Evolutionary conservation across 2,329 filamentous ascomycete species (phyloP).

Genomic region (Amylocarpus encephaloides): DNA sequence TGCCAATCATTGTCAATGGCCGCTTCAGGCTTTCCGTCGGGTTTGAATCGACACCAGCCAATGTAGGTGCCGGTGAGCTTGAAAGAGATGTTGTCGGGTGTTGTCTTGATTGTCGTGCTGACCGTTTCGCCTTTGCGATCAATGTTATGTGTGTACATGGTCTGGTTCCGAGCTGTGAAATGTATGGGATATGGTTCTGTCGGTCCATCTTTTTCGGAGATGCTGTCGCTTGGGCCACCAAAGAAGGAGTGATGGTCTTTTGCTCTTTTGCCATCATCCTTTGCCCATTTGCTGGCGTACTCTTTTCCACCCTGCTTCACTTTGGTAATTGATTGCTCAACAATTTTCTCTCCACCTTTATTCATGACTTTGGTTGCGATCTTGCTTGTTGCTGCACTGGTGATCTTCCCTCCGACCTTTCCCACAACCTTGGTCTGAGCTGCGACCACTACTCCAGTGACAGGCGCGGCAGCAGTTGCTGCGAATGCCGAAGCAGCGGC

Average conservation of each 20-base stretch:
- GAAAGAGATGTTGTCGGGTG: slow-evolving; percentile 46
- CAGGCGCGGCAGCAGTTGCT: slow-evolving; percentile 31
- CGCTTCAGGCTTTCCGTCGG: slow-evolving; percentile 25
- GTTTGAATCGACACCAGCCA: slow-evolving; percentile 50
- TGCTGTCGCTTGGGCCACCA: slow-evolving; percentile 26
- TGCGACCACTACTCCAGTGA: background rate
- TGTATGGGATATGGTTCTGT: slow-evolving; percentile 46
- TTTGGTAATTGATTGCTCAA: too few species aligned
- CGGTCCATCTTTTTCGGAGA: slow-evolving; percentile 42
- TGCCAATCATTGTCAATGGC: slow-evolving; percentile 43
- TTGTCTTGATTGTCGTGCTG: slow-evolving; percentile 48
- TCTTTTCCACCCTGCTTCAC: background rate
- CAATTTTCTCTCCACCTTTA: too few species aligned
- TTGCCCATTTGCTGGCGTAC: background rate
- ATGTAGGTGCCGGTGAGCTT: slow-evolving; percentile 57
- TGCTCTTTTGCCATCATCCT: too few species aligned
- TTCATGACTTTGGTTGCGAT: too few species aligned
- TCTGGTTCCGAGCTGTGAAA: slow-evolving; percentile 43
- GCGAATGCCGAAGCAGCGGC: slow-evolving; percentile 40
- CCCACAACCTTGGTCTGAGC: background rate
- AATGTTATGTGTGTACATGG: slow-evolving; percentile 29
- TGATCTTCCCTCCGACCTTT: slow-evolving; percentile 32
- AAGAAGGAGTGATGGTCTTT: slow-evolving; percentile 29
- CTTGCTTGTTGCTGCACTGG: slow-evolving; percentile 29
- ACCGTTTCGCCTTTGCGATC: slow-evolving; percentile 44